Percentiles rank a stretch among this genome's conserved stretches.
phyloP scores from a whole-genome alignment of 2,329 filamentous ascomycete genomes.

The Colletotrichum trifolii region DNA sequence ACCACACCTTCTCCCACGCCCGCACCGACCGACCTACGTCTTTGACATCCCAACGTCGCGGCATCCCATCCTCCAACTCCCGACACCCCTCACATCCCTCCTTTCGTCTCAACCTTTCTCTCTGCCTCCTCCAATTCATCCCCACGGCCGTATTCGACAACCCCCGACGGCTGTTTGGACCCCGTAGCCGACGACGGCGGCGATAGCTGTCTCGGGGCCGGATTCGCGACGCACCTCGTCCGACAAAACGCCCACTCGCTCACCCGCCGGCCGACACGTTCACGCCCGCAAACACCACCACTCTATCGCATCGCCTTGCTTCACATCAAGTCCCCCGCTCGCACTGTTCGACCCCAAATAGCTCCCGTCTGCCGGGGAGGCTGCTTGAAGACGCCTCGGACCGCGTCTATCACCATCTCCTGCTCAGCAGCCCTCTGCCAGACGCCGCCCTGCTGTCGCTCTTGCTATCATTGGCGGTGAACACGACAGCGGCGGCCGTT shows the following conservation, averaged over 20 bases:
- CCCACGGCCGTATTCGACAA: not conserved
- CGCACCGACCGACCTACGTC: slow-evolving; percentile 29
- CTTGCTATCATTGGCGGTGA: not conserved
- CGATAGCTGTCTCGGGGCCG: slow-evolving; percentile 35
- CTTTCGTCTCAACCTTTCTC: slow-evolving; percentile 2
- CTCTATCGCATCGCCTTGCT: too few species aligned
- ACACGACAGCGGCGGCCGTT: not conserved
- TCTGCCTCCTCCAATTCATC: slow-evolving; percentile 1
- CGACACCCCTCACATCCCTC: slow-evolving; percentile 11
- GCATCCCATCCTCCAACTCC: slow-evolving; percentile 28
- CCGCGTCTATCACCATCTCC: not conserved
- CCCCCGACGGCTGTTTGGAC: slow-evolving; percentile 13
- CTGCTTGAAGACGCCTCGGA: not conserved
- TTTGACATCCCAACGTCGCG: slow-evolving; percentile 29
- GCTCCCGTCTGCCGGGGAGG: slow-evolving; percentile 18
- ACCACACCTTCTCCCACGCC: not conserved
- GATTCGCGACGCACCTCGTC: slow-evolving; percentile 26
- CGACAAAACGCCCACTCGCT: not conserved
- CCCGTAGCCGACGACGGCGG: slow-evolving; percentile 32
- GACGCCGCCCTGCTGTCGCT: not conserved
- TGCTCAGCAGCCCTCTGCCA: not conserved
- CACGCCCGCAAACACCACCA: slow-evolving; percentile 8
- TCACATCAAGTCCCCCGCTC: slow-evolving; percentile 1
- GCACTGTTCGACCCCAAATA: slow-evolving; percentile 29
- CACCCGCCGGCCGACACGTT: not conserved